Base-by-base conservation (phyloP, 1,284 basidiomycete genomes). In the Puccinia coronata region DNA sequence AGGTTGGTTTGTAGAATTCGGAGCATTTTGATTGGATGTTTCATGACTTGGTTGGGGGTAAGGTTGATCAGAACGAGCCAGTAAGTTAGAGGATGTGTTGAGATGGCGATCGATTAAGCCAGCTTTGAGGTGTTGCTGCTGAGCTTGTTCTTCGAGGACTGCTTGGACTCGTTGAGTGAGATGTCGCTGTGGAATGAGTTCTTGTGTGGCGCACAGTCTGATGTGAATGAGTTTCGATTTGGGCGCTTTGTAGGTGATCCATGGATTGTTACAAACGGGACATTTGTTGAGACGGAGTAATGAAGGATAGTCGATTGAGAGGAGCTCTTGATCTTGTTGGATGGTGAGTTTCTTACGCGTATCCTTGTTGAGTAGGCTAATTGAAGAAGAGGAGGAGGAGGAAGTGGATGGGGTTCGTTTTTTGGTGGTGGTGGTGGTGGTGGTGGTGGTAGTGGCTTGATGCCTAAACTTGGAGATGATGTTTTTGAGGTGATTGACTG, bases 231-330 rank as follows among this genome's bases (percentile, higher is more conserved):
- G 53, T 39, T 80, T 80, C 0, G 65, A 71, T 1, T 41, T 57
- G 34, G 77, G 77, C 3, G 77, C 77, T 47, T 71, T 70, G 53
- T 80, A 80, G n/a, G 67, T 71, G 9, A 36, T 80, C 77, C 77
- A 80, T 9, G 5, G 31, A 25, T 71, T 55, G 16, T 43, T 20
- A 49, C 77, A 80, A 20, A 41, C 77, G 1, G 77, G 77, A 61
- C 77, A 80, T 28, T 39, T 71, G 6, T 57, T 61, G 11, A 80
- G 36, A 59, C 55, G 49, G 31, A 65, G 67, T 23, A 80, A 41
- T 51, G 67, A 71, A 9, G 51, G 23, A 31, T 80, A 80, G 20
- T 49, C 49, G n/a, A 80, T 71, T 11, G 55, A 34, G 31, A 80
- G 18, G 36, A 5, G 23, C 16, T 57, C 4, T 28, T 57, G 55